These are phyloP conservation scores for Onygenales sp. DNA, from an alignment of 2,329 filamentous ascomycete species.

Conservation along the genomic window DNA sequence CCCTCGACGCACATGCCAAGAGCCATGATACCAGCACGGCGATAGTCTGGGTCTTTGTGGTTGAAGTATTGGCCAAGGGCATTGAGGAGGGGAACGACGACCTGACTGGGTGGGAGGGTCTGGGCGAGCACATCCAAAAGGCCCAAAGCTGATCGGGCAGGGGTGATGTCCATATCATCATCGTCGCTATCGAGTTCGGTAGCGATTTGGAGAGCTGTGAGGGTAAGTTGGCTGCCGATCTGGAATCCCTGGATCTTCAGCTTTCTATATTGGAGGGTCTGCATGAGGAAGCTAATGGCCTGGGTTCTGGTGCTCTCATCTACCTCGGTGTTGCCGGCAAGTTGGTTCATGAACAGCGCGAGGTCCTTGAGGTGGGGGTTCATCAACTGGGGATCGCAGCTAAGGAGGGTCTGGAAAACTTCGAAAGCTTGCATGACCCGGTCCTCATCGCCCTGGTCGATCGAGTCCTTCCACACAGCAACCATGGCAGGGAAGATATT, in stretches of 20 bases:
- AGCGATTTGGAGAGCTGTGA: constrained; percentile 79
- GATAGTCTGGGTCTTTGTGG: constrained; percentile 64
- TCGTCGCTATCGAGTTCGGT: constrained; percentile 69
- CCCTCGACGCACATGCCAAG: constrained; percentile 93
- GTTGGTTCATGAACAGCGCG: constrained; percentile 85
- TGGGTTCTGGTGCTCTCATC: constrained; percentile 83
- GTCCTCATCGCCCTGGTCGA: constrained; percentile 74
- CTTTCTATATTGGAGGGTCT: constrained; percentile 82
- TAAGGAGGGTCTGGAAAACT: constrained; percentile 90
- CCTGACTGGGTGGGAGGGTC: constrained; percentile 83
- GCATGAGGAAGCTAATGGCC: constrained; percentile 87
- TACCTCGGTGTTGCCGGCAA: constrained; percentile 65
- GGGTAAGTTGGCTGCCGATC: constrained; percentile 77
- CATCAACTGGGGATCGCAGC: constrained; percentile 76
- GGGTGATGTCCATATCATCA: constrained; percentile 77
- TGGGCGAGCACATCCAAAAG: constrained; percentile 83
- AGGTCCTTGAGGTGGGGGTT: constrained; percentile 82
- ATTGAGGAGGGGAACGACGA: constrained; percentile 84
- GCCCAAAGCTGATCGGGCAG: constrained; percentile 73
- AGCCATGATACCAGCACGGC: constrained; percentile 83
- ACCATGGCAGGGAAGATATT: constrained; percentile 80
- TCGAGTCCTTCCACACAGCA: constrained; percentile 72
- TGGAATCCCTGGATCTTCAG: constrained; percentile 90
- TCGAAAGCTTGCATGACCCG: constrained; percentile 86
- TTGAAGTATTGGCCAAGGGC: constrained; percentile 74